Percentiles rank a stretch among this genome's conserved stretches.
Evolutionary conservation across 2,329 filamentous ascomycete genomes (phyloP).

Genomic region (Paramyrothecium sp.): DNA sequence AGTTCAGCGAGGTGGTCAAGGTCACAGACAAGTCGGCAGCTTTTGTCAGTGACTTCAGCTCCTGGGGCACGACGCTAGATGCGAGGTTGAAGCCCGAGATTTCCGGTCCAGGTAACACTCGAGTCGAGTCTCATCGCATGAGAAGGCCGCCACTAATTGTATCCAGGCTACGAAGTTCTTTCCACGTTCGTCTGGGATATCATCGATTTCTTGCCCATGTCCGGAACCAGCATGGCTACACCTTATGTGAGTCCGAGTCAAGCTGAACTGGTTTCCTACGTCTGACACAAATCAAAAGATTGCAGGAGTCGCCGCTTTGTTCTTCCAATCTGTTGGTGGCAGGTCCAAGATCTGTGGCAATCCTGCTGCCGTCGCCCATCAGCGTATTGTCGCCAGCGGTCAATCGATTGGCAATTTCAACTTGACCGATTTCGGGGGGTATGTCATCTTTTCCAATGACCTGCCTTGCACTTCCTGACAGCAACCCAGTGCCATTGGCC

Average conservation of each 20-base stretch:
- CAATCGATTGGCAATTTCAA: not conserved
- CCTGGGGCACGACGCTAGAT: constrained; percentile 8
- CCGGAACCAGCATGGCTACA: constrained; percentile 9
- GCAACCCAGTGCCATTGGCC: not conserved
- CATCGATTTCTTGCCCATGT: not conserved
- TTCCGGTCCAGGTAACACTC: constrained; percentile 1
- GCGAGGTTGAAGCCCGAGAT: constrained; percentile 8
- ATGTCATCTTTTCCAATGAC: not conserved
- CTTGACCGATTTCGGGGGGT: not conserved
- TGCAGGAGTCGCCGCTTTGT: constrained; percentile 6
- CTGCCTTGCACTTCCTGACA: not conserved
- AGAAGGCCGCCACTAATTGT: too few relatives aligned
- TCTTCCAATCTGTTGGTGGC: constrained; percentile 3
- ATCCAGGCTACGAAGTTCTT: too few relatives aligned
- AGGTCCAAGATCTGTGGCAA: not conserved
- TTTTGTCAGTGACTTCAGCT: constrained; percentile 6
- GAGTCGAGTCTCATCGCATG: not conserved
- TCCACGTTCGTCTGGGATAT: too few relatives aligned
- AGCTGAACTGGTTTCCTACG: not conserved
- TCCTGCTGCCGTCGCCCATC: not conserved
- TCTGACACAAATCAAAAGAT: not conserved
- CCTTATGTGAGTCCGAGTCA: constrained; percentile 2
- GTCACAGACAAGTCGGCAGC: not conserved
- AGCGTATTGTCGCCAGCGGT: constrained; percentile 1
- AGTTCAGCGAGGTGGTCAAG: not conserved